Conservation (phyloP, 176 grass and related monocot genomes). For the Chloris gayana region DNA sequence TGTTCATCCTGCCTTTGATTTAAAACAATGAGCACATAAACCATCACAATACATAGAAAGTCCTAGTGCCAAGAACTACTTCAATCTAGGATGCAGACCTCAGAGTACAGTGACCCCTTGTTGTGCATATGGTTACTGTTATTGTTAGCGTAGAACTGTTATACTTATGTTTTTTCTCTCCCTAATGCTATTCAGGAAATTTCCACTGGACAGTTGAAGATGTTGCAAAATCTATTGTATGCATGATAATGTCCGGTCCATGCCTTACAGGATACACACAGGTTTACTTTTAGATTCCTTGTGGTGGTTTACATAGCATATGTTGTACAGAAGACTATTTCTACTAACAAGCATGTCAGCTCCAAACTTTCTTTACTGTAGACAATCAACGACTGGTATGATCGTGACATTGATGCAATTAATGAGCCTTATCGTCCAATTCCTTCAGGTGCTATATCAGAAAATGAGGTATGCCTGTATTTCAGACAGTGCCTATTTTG, state of each 20-base stretch:
- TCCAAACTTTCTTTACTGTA: constrained; percentile 54
- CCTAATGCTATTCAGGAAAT: constrained; percentile 61
- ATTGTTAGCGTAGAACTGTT: constrained; percentile 4
- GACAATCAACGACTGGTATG: constrained; percentile 99
- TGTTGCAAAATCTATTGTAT: constrained; percentile 88
- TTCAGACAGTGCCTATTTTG: background rate
- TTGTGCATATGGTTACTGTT: constrained; percentile 2
- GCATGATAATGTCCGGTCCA: constrained; percentile 98
- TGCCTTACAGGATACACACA: constrained; percentile 96
- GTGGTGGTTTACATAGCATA: background rate
- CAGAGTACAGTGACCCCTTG: background rate
- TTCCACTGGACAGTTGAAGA: constrained; percentile 99
- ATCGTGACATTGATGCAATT: constrained; percentile 96
- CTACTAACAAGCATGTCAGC: constrained; percentile 37
- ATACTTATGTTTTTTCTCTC: constrained; percentile 29
- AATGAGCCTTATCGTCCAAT: constrained; percentile 99
- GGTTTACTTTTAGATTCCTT: constrained; percentile 47
- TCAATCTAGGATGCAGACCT: constrained; percentile 3
- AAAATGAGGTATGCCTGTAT: constrained; percentile 68
- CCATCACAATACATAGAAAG: constrained; percentile 6
- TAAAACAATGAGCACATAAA: background rate
- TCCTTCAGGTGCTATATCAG: constrained; percentile 97
- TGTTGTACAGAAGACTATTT: constrained; percentile 15
- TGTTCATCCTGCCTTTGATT: background rate
- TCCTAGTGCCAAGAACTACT: background rate